Conservation (phyloP, 1,139 yeast genomes). For the Candida tunisiensis region DNA sequence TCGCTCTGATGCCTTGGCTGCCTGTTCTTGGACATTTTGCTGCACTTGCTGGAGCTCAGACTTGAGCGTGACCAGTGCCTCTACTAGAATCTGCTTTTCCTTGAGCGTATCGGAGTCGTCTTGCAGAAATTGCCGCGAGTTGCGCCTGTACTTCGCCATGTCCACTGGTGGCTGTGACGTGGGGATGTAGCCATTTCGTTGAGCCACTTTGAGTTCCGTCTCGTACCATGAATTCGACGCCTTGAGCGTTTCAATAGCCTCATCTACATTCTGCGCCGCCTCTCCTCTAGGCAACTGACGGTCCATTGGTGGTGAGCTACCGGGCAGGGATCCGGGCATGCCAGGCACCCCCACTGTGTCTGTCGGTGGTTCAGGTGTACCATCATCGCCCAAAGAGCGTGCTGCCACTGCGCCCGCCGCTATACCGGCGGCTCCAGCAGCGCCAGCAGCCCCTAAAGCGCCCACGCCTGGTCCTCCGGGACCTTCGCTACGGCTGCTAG, state of each 20-base stretch:
- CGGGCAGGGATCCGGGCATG: no score
- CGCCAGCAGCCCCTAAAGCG: no score
- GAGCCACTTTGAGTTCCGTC: conserved; percentile 14
- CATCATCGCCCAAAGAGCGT: no score
- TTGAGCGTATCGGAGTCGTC: conserved; percentile 11
- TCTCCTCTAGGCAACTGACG: no score
- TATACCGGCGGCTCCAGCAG: no score
- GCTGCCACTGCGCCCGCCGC: no score
- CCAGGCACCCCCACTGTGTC: no score
- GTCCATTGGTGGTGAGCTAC: no score
- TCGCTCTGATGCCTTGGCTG: conserved; percentile 17
- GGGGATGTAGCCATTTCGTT: conserved; percentile 14
- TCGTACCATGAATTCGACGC: conserved; percentile 20
- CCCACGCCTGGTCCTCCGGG: no score
- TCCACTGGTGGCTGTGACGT: conserved; percentile 14
- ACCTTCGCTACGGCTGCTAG: no score
- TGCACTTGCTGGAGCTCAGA: conserved; percentile 18
- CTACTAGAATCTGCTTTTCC: conserved; percentile 19
- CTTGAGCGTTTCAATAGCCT: conserved; percentile 14
- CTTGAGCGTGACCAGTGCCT: conserved; percentile 16
- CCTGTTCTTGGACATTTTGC: conserved; percentile 14
- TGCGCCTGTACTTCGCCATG: conserved; percentile 13
- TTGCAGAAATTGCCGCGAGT: conserved; percentile 13
- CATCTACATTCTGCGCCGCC: conserved; percentile 5
- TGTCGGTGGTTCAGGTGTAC: no score